A percentile compares a stretch with the other conserved stretches of the same genome.
Evolutionary conservation across 2,329 filamentous ascomycete genomes (phyloP).

Genomic region (Talaromyces amestolkiae): DNA sequence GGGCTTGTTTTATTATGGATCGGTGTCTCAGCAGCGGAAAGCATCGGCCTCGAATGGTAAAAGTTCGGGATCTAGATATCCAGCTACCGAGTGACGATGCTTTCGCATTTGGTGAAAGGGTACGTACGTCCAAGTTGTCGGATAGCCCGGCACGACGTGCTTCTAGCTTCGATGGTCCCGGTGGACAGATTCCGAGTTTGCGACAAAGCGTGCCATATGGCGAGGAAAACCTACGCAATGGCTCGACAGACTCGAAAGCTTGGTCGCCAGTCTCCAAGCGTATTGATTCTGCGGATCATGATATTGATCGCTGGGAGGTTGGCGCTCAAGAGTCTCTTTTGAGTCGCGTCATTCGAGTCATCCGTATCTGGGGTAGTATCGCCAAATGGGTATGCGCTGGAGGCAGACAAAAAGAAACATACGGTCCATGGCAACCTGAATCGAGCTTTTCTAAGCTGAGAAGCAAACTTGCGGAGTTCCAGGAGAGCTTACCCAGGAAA

Average conservation of each 20-base stretch:
- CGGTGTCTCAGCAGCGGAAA: conserved; percentile 49
- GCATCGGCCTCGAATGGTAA: conserved; percentile 54
- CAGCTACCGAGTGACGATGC: conserved; percentile 41
- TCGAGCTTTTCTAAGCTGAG: conserved; percentile 51
- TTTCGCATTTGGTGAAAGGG: conserved; percentile 55
- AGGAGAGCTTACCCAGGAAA: conserved; percentile 51
- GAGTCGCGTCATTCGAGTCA: conserved; percentile 54
- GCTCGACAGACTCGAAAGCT: conserved; percentile 33
- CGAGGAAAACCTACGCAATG: conserved; percentile 41
- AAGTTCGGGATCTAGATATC: conserved; percentile 48
- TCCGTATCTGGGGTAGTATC: conserved; percentile 57
- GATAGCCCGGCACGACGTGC: conserved; percentile 42
- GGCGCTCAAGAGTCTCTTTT: conserved; percentile 54
- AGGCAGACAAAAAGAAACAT: conserved; percentile 51
- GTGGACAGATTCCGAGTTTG: conserved; percentile 43
- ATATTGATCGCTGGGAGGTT: conserved; percentile 52
- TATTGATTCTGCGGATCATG: conserved; percentile 40
- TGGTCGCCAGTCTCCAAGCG: conserved; percentile 42
- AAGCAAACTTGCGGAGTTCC: conserved; percentile 49
- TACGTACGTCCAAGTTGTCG: conserved; percentile 50
- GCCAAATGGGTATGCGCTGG: conserved; percentile 56
- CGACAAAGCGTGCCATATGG: conserved; percentile 40
- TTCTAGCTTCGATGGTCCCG: conserved; percentile 39
- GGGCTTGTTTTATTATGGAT: conserved; percentile 56
- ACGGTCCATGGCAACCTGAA: conserved; percentile 54